phyloP scores from a whole-genome alignment of 2,329 filamentous ascomycete species.

The Cordyceps sp. region DNA sequence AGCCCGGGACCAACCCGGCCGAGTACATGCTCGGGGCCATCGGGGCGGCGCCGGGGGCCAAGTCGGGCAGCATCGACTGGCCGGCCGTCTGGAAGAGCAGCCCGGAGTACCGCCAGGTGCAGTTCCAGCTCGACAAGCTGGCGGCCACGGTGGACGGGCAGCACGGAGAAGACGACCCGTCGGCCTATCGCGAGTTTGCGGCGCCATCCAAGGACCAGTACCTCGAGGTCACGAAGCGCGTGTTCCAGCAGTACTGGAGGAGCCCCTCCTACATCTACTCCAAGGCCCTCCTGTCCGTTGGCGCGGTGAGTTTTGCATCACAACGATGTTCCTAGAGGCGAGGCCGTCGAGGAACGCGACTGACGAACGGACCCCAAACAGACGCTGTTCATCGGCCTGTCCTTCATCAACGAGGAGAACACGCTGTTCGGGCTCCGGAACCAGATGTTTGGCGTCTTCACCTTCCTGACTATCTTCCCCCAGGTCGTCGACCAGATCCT shows the following conservation, averaged over 20 bases:
- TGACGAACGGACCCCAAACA: no score
- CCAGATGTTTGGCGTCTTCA: conserved; percentile 76
- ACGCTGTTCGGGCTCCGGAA: conserved; percentile 68
- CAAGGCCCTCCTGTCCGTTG: conserved; percentile 51
- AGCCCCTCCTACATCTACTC: conserved; percentile 80
- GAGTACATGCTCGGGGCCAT: conserved; percentile 61
- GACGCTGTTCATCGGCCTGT: conserved; percentile 72
- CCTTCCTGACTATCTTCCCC: conserved; percentile 67
- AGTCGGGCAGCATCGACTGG: conserved; percentile 51
- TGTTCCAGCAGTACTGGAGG: conserved; percentile 87
- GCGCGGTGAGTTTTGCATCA: no score
- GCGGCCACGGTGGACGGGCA: conserved; percentile 8
- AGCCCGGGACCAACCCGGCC: conserved; percentile 56
- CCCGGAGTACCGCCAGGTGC: conserved; percentile 36
- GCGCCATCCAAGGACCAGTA: conserved; percentile 57
- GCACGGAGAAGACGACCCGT: conserved; percentile 18
- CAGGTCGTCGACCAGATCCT: conserved; percentile 67
- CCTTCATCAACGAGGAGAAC: conserved; percentile 57
- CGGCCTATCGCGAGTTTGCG: conserved; percentile 59
- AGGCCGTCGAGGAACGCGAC: no score
- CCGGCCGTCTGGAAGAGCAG: conserved; percentile 43
- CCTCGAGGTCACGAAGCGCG: conserved; percentile 48
- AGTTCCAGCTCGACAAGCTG: conserved; percentile 35
- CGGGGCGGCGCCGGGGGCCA: conserved; percentile 45
- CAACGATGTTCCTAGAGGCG: no score